phyloP scores from a whole-genome alignment of 805 yeast genomes.

The Zygosaccharomyces gambellarensis region DNA sequence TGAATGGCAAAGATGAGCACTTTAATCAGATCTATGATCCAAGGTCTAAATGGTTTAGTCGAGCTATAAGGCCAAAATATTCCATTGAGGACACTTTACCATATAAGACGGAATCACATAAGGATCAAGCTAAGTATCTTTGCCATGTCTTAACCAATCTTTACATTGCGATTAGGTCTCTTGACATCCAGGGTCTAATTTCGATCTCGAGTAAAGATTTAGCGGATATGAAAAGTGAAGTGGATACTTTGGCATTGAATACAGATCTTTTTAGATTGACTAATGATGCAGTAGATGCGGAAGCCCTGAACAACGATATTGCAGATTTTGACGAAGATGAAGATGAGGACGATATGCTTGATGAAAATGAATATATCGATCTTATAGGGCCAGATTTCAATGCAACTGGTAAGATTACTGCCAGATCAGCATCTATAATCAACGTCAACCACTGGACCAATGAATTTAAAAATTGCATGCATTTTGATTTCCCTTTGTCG shows the following conservation, averaged over 20 bases:
- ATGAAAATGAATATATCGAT: constrained; percentile 31
- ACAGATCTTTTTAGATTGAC: constrained; percentile 43
- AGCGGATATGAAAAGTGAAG: constrained; percentile 40
- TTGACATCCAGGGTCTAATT: constrained; percentile 69
- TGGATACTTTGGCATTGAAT: constrained; percentile 47
- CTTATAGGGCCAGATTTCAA: constrained; percentile 36
- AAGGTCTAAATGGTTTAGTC: constrained; percentile 38
- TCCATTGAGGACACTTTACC: constrained; percentile 50
- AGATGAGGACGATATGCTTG: constrained; percentile 39
- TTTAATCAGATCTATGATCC: constrained; percentile 29
- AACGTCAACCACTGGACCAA: constrained; percentile 81
- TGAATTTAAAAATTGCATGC: constrained; percentile 72
- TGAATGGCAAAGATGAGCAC: constrained; percentile 38
- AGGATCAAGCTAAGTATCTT: constrained; percentile 67
- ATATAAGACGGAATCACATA: constrained; percentile 62
- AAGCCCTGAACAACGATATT: constrained; percentile 28
- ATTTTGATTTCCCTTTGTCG: constrained; percentile 67
- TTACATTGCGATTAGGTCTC: constrained; percentile 67
- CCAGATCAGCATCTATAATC: constrained; percentile 67
- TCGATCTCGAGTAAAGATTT: constrained; percentile 65
- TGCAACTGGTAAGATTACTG: constrained; percentile 54
- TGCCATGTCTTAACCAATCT: constrained; percentile 76
- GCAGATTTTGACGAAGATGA: constrained; percentile 40
- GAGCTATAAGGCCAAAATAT: constrained; percentile 34
- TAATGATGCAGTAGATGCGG: constrained; percentile 12